These are phyloP conservation scores for Daldinia sp. DNA, from an alignment of 2,329 filamentous ascomycete genomes.

Conservation along the genomic window DNA sequence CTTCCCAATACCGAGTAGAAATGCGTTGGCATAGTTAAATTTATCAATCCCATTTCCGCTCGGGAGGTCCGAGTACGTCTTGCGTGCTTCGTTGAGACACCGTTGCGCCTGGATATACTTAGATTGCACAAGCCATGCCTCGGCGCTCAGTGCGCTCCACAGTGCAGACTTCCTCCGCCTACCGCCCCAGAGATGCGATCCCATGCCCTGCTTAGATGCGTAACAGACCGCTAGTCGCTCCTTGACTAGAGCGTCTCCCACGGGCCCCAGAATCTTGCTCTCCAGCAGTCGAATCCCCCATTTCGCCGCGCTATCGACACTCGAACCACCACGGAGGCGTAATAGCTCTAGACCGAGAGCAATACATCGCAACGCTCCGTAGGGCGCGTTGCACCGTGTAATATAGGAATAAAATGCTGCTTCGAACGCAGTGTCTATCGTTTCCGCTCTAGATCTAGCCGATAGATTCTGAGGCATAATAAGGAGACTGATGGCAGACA, in stretches of 20 bases:
- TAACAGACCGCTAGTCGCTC: constrained; percentile 90
- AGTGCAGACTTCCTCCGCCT: constrained; percentile 85
- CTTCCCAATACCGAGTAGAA: constrained; percentile 61
- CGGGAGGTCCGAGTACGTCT: constrained; percentile 61
- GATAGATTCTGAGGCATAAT: constrained; percentile 76
- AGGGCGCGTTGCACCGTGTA: constrained; percentile 80
- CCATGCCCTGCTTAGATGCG: constrained; percentile 73
- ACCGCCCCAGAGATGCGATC: constrained; percentile 72
- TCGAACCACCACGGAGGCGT: constrained; percentile 78
- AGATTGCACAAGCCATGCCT: constrained; percentile 81
- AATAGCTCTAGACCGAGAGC: constrained; percentile 82
- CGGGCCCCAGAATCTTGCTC: constrained; percentile 73
- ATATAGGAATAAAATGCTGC: constrained; percentile 92
- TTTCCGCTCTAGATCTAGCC: constrained; percentile 80
- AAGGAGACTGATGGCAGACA: constrained; percentile 86
- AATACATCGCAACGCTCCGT: constrained; percentile 81
- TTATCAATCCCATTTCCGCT: constrained; percentile 60
- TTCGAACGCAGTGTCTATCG: constrained; percentile 86
- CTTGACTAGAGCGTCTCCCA: constrained; percentile 83
- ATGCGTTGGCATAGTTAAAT: constrained; percentile 60
- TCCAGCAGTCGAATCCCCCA: constrained; percentile 87
- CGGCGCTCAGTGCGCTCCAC: constrained; percentile 85
- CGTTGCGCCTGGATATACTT: constrained; percentile 81
- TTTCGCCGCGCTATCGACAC: constrained; percentile 84
- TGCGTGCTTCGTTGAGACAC: constrained; percentile 75